Conservation (phyloP, 345 rosid genomes). For the Moricandia moricandioides region DNA sequence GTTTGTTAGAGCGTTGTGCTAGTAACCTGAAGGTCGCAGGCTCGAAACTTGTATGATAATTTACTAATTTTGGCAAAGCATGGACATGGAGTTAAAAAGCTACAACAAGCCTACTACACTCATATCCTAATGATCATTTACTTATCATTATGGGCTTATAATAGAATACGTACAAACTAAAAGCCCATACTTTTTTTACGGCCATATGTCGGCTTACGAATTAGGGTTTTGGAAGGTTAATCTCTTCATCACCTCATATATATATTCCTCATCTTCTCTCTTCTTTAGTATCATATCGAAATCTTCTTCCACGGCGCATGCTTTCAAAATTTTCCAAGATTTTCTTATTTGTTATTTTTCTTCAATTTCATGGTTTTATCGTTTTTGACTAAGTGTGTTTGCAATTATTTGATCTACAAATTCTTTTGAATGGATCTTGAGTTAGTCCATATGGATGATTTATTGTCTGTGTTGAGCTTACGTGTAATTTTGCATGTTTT, state of each 20-base stretch:
- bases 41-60: conserved; percentile 24
- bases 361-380: background rate
- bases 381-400: background rate
- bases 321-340: background rate
- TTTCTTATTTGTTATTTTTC: background rate
- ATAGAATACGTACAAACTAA: background rate
- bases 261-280: background rate
- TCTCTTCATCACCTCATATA: background rate
- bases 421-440: background rate
- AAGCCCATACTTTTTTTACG: background rate
- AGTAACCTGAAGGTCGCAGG: conserved; percentile 67
- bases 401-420: background rate
- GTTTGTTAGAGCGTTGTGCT: too few relatives aligned
- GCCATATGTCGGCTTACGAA: background rate
- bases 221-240: conserved; percentile 10
- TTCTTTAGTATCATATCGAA: background rate
- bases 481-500: background rate
- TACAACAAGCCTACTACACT: background rate
- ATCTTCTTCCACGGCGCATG: background rate
- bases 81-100: background rate
- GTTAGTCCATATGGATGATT: background rate
- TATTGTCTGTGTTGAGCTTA: background rate
- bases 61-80: too few relatives aligned
- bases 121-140: background rate
- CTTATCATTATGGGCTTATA: background rate